phyloP scores from a whole-genome alignment of 306 rosid genomes.

The Sindora glabra region DNA sequence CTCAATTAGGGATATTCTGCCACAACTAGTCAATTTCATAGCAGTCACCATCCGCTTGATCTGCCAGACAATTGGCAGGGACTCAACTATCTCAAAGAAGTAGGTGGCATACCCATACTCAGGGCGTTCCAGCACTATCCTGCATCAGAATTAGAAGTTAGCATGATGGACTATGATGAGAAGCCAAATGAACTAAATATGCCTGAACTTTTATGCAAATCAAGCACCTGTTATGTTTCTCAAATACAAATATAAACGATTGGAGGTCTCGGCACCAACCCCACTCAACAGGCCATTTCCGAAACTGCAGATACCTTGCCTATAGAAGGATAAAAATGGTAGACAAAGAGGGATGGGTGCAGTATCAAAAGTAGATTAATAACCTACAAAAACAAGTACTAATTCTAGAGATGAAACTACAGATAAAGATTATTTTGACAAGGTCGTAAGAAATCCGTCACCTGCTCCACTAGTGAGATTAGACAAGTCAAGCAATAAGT shows the following conservation, averaged over 20 bases:
- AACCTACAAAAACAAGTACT: not conserved
- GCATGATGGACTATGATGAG: conserved; percentile 7
- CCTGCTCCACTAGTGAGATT: conserved; percentile 93
- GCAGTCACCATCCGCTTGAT: conserved; percentile 80
- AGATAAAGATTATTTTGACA: not conserved
- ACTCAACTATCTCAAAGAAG: conserved; percentile 74
- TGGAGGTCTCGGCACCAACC: conserved; percentile 98
- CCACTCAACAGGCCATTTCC: conserved; percentile 89
- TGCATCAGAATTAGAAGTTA: conserved; percentile 33
- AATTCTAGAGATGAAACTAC: not conserved
- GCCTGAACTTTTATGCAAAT: conserved; percentile 15
- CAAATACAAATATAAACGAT: conserved; percentile 80
- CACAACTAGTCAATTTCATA: conserved; percentile 69
- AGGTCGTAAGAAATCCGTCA: conserved; percentile 22
- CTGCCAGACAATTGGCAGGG: conserved; percentile 75
- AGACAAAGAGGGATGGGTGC: not conserved
- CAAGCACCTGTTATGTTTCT: conserved; percentile 77
- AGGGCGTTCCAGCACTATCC: conserved; percentile 91
- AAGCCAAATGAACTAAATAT: conserved; percentile 2
- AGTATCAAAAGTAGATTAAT: not conserved
- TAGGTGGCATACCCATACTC: conserved; percentile 95
- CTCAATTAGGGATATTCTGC: conserved; percentile 76
- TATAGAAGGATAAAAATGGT: conserved; percentile 21
- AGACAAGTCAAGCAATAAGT: conserved; percentile 79
- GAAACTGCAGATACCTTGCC: conserved; percentile 65